A percentile compares a stretch with the other conserved stretches of the same genome.
These are phyloP conservation scores for Talaromyces sp. DNA, from an alignment of 2,329 filamentous ascomycete genomes.

Conservation along the genomic window DNA sequence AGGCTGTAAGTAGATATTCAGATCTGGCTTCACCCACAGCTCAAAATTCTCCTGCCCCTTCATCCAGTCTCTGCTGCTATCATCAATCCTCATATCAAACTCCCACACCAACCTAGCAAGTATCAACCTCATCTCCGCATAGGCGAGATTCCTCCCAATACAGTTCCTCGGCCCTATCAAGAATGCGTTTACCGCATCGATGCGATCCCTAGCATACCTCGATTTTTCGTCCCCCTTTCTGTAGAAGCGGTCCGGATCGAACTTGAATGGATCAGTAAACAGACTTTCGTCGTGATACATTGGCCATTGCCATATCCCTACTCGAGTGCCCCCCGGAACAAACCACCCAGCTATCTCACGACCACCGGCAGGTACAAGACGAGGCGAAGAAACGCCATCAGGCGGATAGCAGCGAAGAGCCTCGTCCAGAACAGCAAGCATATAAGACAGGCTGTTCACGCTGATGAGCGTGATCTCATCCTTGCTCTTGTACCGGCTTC, in stretches of 20 bases:
- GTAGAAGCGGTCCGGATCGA: not conserved
- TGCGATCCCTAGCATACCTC: not conserved
- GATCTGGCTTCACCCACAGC: not conserved
- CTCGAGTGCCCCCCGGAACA: not conserved
- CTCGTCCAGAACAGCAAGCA: not conserved
- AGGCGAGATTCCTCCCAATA: not conserved
- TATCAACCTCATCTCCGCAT: constrained; percentile 9
- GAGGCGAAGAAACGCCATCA: not conserved
- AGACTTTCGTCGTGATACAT: too few species aligned
- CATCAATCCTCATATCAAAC: not conserved
- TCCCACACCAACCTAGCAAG: constrained; percentile 4
- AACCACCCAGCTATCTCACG: not conserved
- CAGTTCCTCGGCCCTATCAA: constrained; percentile 1
- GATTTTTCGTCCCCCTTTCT: not conserved
- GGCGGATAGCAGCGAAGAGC: not conserved
- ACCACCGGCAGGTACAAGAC: not conserved
- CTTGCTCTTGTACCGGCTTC: not conserved
- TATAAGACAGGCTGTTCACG: not conserved
- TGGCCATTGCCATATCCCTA: too few species aligned
- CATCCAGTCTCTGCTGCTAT: not conserved
- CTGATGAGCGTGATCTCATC: not conserved
- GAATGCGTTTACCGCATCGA: constrained; percentile 1
- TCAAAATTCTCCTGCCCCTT: not conserved
- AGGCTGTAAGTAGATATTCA: not conserved
- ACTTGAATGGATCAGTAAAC: too few species aligned